A percentile compares a stretch with the other conserved stretches of the same genome.
phyloP scores from a whole-genome alignment of 768 basidiomycete species.

The Mycena polygramma region DNA sequence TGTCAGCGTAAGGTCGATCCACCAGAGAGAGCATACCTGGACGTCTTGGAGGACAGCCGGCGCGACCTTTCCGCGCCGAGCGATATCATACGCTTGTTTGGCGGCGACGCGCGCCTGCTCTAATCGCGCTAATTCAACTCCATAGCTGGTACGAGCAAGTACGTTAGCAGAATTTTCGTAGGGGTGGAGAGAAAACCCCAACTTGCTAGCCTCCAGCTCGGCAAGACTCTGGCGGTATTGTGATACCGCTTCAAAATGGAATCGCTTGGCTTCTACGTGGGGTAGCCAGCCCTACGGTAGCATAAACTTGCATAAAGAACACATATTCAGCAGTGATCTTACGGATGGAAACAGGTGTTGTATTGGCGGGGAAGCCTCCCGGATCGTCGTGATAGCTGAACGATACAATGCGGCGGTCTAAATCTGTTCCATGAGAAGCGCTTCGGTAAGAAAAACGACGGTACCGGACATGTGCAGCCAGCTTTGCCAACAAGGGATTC shows the following conservation, averaged over 20 bases:
- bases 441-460: constrained; percentile 6
- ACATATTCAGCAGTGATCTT: constrained; percentile 38
- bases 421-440: constrained; percentile 24
- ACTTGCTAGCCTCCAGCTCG: constrained; percentile 85
- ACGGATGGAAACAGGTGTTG: constrained; percentile 69
- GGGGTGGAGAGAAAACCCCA: constrained; percentile 36
- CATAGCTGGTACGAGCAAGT: constrained; percentile 70
- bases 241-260: constrained; percentile 91
- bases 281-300: constrained; percentile 76
- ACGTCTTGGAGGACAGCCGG: constrained; percentile 80
- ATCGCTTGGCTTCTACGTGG: constrained; percentile 85
- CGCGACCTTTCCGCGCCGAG: constrained; percentile 72
- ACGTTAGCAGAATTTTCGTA: constrained; percentile 1
- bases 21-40: constrained; percentile 62
- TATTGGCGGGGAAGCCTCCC: constrained; percentile 58
- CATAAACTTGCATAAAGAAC: constrained; percentile 12
- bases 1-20: not conserved
- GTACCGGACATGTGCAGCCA: constrained; percentile 75
- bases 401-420: constrained; percentile 78
- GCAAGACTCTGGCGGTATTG: constrained; percentile 92
- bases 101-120: constrained; percentile 74
- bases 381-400: constrained; percentile 58
- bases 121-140: constrained; percentile 86
- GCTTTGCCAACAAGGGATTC: constrained; percentile 85
- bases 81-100: constrained; percentile 77